Evolutionary conservation across 148 eudicot species (phyloP), one percentile per base, ranked within the genome.

Genomic region (Nepenthes gracilis): DNA sequence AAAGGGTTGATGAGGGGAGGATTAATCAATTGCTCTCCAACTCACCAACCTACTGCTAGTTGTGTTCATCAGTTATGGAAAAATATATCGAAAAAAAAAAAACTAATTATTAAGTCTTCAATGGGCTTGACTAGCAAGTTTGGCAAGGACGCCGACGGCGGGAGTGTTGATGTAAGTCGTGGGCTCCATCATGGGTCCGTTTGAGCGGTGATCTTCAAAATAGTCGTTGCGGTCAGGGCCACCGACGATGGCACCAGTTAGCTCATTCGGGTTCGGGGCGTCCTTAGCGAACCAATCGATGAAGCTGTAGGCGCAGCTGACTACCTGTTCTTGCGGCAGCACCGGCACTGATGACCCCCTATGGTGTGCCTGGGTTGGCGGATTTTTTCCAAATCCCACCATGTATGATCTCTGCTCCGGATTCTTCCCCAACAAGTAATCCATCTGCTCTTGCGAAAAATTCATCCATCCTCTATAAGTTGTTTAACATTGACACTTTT

Each of bases 241-340:
- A 1, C 97, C 97, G 0, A 91, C 82, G 2, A 91, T 81, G 66
- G 97, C 97, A 2, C 97, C 97, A 0, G 97, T 91, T 6, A 91
- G 87, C 81, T 83, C 86, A 55, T 91, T 78, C 5, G 81, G 78
- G 67, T 91, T 91, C 1, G 97, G 90, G 9, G 50, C 62, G 40
- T 87, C 60, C 40, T 75, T 78, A 58, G 52, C 54, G 65, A 64
- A 83, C 78, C 78, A 91, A 47, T 83, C 43, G 1, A 61, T 66
- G 57, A 91, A 91, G 60, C 78, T 85, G 71, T 61, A 55, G 43
- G 76, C 71, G 57, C 97, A 91, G 33, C 37, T 72, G 14, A 91
- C 79, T 2, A 37, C 68, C 38, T 70, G 49, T 5, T 36, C 33
- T 0, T 38, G 11, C 4, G 85, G n/a, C 55, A 75, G 6, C 6